phyloP scores from a whole-genome alignment of 345 rosid species.

The Eucalyptus sideroxylon region DNA sequence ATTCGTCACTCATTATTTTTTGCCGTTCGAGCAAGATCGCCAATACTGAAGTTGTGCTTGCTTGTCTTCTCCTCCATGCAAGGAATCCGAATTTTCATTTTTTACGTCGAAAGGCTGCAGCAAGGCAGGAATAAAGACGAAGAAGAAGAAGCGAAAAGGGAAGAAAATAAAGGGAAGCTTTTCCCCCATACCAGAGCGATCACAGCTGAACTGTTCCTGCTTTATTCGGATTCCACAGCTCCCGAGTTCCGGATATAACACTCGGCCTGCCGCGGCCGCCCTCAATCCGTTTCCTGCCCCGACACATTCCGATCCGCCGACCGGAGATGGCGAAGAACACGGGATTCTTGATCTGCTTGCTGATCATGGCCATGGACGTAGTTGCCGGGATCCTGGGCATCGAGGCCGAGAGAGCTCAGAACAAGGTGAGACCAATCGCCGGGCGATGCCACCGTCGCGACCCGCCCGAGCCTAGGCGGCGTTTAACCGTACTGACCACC shows the following conservation, averaged over 20 bases:
- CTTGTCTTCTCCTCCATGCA: conserved; percentile 31
- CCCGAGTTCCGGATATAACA: background rate
- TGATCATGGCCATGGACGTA: conserved; percentile 44
- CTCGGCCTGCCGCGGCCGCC: background rate
- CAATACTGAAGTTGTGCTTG: background rate
- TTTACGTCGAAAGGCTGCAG: background rate
- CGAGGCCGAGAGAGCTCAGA: conserved; percentile 43
- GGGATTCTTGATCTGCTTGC: conserved; percentile 24
- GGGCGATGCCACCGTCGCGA: background rate
- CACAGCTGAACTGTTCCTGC: conserved; percentile 5
- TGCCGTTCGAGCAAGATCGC: background rate
- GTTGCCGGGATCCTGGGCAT: conserved; percentile 48
- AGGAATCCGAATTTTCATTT: conserved; percentile 28
- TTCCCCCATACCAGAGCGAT: background rate
- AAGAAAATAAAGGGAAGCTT: conserved; percentile 5
- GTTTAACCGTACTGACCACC: background rate
- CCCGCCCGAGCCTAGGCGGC: background rate
- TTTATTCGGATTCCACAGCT: conserved; percentile 14
- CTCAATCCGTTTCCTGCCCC: background rate
- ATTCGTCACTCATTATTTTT: background rate
- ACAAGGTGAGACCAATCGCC: conserved; percentile 12
- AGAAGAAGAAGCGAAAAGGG: background rate
- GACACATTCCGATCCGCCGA: background rate
- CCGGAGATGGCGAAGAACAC: conserved; percentile 9
- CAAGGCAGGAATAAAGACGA: conserved; percentile 14